phyloP scores from a whole-genome alignment of 495 filamentous ascomycete species.

The Xanthoparmelia taractica region DNA sequence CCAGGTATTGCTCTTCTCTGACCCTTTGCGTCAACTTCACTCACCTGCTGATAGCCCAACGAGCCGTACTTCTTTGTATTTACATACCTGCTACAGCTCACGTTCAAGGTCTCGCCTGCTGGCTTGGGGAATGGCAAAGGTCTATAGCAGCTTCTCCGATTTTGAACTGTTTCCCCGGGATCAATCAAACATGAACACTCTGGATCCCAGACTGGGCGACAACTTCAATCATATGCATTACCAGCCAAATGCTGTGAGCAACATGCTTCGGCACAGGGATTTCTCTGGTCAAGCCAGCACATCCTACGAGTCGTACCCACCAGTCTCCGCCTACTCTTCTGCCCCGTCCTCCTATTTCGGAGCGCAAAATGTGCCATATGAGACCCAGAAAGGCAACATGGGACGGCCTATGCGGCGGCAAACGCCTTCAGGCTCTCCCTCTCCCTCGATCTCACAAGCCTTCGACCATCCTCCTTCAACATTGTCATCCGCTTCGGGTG shows the following conservation, averaged over 20 bases:
- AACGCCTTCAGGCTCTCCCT: conserved; percentile 26
- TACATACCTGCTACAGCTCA: neutral
- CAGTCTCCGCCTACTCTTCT: conserved; percentile 6
- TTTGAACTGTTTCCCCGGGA: conserved; percentile 28
- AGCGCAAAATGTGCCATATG: conserved; percentile 11
- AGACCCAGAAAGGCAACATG: conserved; percentile 14
- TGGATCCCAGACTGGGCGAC: conserved; percentile 11
- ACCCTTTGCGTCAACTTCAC: neutral
- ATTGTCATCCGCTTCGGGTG: conserved; percentile 66
- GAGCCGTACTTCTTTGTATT: neutral
- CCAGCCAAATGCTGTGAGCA: conserved; percentile 6
- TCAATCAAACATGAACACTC: conserved; percentile 8
- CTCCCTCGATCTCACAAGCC: conserved; percentile 24
- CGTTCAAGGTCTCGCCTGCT: conserved; percentile 1
- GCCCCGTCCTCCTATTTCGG: conserved; percentile 12
- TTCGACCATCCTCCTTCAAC: conserved; percentile 44
- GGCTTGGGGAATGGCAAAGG: conserved; percentile 22
- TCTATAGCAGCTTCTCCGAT: conserved; percentile 20
- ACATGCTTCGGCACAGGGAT: conserved; percentile 16
- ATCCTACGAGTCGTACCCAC: conserved; percentile 17
- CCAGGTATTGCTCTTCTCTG: conserved; percentile 1
- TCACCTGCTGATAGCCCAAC: conserved; percentile 6
- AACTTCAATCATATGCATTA: conserved; percentile 9
- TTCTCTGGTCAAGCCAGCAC: conserved; percentile 9
- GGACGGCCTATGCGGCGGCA: conserved; percentile 11